Evolutionary conservation across 2,329 filamentous ascomycete species (phyloP), one percentile per base, ranked within the genome.

Genomic region (Rutstroemia sp.): DNA sequence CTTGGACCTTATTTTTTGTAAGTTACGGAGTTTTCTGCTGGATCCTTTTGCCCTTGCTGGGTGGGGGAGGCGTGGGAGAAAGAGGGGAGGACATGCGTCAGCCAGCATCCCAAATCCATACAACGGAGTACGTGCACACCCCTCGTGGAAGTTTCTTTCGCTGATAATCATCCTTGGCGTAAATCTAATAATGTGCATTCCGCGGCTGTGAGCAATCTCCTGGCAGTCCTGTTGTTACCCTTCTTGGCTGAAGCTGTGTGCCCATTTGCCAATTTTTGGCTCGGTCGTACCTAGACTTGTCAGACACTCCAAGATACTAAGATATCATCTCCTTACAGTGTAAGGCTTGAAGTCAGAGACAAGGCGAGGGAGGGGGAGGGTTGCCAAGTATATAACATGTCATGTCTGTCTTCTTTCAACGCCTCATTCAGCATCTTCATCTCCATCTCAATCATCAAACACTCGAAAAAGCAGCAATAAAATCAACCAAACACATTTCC

Each of bases 221-320:
- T 47, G 44, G 44, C 44, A 8, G 44, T 25, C 44, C 19, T 47
- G 44, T 47, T 25, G 44, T 23, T 47, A 47, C 44, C 47, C 47
- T 44, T 45, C 47, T 51, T 56, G 53, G 53, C 53, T 51, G 47
- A 56, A 41, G 39, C 44, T 27, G 53, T 56, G 39, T 51, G 44
- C 45, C 47, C 53, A 30, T 53, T 53, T 39, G 30, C 23, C 34
- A 16, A 21, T 37, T 8, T 17, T 37, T 38, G 3, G 41, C 19
- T 48, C 27, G 39, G 39, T 27, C 47, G 44, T 56, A 38, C 53
- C 53, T 25, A 44, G 47, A 21, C 12, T 51, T 56, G 47, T 51
- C 53, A 38, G 53, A 56, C 53, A 51, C 39, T 23, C 14, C 41
- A 45, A 51, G 39, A 48, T 44, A 19, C 47, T 39, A 51, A 56